These are phyloP conservation scores for Penicillium sp. DNA, from an alignment of 2,329 filamentous ascomycete genomes.

Conservation along the genomic window DNA sequence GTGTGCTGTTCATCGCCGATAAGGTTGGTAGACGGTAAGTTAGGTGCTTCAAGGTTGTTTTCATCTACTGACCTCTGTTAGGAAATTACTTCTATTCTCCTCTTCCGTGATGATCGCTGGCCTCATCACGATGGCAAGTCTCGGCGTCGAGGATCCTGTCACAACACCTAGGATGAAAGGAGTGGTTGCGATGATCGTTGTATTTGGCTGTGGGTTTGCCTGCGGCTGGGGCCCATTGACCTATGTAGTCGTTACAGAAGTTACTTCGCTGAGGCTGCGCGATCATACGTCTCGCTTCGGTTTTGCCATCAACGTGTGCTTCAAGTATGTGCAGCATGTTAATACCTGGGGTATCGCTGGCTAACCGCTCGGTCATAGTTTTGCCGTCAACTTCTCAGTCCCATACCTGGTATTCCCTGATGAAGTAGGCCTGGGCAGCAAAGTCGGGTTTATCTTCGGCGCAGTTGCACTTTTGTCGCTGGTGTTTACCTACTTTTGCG, in stretches of 20 bases:
- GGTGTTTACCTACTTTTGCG: constrained; percentile 29
- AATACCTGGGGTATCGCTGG: too few relatives aligned
- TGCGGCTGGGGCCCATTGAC: constrained; percentile 26
- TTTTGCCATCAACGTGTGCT: constrained; percentile 12
- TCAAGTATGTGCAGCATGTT: constrained; percentile 1
- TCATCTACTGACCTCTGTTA: background rate
- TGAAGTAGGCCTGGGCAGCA: constrained; percentile 43
- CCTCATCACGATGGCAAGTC: background rate
- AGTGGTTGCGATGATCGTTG: constrained; percentile 22
- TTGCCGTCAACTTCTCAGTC: constrained; percentile 40
- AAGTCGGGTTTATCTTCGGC: constrained; percentile 23
- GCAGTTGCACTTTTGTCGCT: constrained; percentile 23
- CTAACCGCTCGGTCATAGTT: constrained; percentile 14
- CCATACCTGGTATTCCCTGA: constrained; percentile 44
- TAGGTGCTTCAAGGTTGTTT: background rate
- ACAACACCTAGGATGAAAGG: constrained; percentile 7
- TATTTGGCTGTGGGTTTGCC: constrained; percentile 22
- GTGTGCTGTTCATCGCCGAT: background rate
- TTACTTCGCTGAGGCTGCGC: constrained; percentile 20
- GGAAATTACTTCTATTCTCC: constrained; percentile 1
- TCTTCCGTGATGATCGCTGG: background rate
- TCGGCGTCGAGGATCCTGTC: constrained; percentile 1
- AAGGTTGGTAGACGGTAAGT: constrained; percentile 6
- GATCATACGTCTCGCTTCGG: constrained; percentile 17
- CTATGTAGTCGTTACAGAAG: constrained; percentile 28